Evolutionary conservation across 1,284 basidiomycete species (phyloP).

Genomic region (Anthracocystis walkeri): DNA sequence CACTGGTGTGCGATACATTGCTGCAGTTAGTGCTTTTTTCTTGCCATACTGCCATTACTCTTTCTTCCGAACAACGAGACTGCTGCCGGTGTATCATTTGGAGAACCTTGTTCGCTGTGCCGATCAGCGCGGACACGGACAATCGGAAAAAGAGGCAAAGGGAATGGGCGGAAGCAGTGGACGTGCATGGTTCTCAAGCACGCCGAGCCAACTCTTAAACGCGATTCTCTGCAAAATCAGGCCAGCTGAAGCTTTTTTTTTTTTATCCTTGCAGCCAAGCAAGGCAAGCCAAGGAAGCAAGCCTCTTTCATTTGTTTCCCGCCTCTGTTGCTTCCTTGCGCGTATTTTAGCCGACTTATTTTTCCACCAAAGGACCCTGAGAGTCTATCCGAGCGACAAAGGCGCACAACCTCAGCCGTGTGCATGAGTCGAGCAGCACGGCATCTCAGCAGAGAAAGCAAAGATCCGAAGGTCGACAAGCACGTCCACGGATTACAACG

Average conservation of each 20-base stretch:
- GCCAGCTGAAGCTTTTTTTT: too few species aligned
- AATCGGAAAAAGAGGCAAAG: not conserved
- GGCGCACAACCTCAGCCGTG: too few species aligned
- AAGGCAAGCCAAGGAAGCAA: too few species aligned
- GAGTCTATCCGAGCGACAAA: too few species aligned
- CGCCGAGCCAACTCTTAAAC: not conserved
- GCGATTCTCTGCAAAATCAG: not conserved
- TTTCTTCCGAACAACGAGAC: not conserved
- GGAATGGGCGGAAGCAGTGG: not conserved
- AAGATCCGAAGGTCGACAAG: not conserved
- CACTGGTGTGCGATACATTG: not conserved
- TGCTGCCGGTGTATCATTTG: not conserved
- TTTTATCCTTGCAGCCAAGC: too few species aligned
- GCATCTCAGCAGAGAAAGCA: not conserved
- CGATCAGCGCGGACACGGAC: not conserved
- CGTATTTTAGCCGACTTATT: too few species aligned
- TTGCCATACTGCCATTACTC: too few species aligned
- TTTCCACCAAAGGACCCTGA: too few species aligned
- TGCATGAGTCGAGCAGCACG: too few species aligned
- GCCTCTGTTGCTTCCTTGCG: too few species aligned
- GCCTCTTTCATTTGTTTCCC: too few species aligned
- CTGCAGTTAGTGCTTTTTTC: not conserved
- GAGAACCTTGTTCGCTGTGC: not conserved
- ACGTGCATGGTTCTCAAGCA: conserved; percentile 1
- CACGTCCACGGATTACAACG: not conserved